Evolutionary conservation across 2,329 filamentous ascomycete species (phyloP), one percentile per base, ranked within the genome.

Genomic region (Parastagonospora avenae): DNA sequence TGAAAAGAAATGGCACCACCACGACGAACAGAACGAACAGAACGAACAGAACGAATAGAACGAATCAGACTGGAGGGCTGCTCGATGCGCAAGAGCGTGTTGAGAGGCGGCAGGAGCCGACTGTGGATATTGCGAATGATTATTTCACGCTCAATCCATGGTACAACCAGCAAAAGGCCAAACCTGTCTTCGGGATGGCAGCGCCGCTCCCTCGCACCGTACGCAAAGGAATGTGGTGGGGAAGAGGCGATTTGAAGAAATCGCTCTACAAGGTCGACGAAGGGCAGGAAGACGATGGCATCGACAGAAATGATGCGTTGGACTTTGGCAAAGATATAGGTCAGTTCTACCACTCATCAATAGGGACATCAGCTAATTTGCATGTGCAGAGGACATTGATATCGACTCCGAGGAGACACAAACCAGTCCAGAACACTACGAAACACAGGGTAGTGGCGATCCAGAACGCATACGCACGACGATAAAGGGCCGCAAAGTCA

Each of bases 181-280:
- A 79, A 48, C 81, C 81, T 1, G 77, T 84, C 40, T 84, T 81
- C 76, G 77, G 79, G 64, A 63, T 83, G 44, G 80, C 79, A 3
- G 80, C 82, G 57, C 80, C 81, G 6, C 62, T 83, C 24, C 81
- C 81, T 29, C 80, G 80, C 54, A 80, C 83, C 0, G 73, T 83
- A 45, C 74, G 81, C 32, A 72, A 77, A 15, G 80, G 80, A 9
- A 83, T 83, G 81, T 60, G 59, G 51, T 63, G 72, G 71, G 79
- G 59, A 71, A 76, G 36, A 68, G 75, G 59, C 68, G 80, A 60
- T 54, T 76, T 31, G 74, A 80, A 57, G 65, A 76, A 69, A 74
- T 76, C 36, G 11, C n/a, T 60, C 36, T 53, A 63, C 14, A 55
- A 60, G 15, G 44, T 61, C 4, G 49, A 63, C 7, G 55, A 59